Evolutionary conservation across 2,329 filamentous ascomycete species (phyloP).

Genomic region (Cadophora gregata): DNA sequence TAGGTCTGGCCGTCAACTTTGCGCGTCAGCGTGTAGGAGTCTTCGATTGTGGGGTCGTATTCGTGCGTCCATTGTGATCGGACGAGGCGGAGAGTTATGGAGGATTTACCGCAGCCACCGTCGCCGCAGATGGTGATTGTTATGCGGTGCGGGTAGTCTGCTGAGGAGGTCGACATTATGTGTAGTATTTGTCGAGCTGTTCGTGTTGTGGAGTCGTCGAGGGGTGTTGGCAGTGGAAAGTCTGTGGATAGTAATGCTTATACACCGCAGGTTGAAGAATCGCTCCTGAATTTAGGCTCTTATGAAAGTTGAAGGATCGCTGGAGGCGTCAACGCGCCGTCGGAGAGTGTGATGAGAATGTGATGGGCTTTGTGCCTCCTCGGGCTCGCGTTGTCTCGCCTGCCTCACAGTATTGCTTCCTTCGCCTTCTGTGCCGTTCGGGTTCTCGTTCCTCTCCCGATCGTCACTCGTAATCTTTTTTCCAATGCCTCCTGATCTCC

Average conservation of each 20-base stretch:
- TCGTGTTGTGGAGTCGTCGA: neutral
- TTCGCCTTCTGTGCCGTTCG: constrained; percentile 15
- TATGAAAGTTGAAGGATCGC: neutral
- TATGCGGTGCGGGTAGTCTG: constrained; percentile 48
- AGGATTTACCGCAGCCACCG: constrained; percentile 84
- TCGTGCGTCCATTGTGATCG: constrained; percentile 84
- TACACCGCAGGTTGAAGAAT: neutral
- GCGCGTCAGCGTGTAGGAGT: constrained; percentile 84
- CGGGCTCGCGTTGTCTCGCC: constrained; percentile 9
- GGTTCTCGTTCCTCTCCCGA: neutral
- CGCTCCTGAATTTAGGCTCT: neutral
- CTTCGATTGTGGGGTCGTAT: constrained; percentile 81
- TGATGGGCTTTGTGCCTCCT: constrained; percentile 10
- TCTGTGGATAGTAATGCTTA: neutral
- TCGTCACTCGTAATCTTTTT: neutral
- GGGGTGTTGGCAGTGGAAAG: neutral
- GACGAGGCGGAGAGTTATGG: constrained; percentile 82
- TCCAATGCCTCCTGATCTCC: neutral
- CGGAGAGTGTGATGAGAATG: constrained; percentile 14
- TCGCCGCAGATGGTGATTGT: constrained; percentile 87
- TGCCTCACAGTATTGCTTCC: neutral
- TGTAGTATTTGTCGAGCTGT: neutral
- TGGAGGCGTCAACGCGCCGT: neutral
- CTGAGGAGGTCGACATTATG: constrained; percentile 7
- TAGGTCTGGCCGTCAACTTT: constrained; percentile 78